A percentile compares a stretch with the other conserved stretches of the same genome.
phyloP scores from a whole-genome alignment of 768 basidiomycete species.

The Daedaleopsis sinensis region DNA sequence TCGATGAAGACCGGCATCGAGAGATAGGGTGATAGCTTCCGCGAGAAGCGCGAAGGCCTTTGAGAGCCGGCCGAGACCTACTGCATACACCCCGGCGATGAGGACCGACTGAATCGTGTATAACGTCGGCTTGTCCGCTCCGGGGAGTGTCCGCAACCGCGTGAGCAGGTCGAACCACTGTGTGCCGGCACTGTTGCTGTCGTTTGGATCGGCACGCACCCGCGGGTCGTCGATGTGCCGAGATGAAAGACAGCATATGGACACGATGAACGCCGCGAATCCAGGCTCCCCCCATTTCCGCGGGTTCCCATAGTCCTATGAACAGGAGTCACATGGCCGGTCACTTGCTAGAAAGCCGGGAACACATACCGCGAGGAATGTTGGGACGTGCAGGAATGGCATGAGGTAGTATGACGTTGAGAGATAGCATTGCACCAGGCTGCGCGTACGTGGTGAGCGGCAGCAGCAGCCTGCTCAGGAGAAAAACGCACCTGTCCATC shows the following conservation, averaged over 20 bases:
- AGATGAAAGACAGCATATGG: slow-evolving; percentile 88
- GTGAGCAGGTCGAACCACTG: slow-evolving; percentile 92
- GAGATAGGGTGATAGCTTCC: slow-evolving; percentile 83
- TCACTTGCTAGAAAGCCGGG: slow-evolving; percentile 5
- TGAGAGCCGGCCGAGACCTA: slow-evolving; percentile 87
- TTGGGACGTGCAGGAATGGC: slow-evolving; percentile 91
- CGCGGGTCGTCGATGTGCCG: slow-evolving; percentile 92
- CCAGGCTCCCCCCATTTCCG: slow-evolving; percentile 96
- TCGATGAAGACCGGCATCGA: slow-evolving; percentile 89
- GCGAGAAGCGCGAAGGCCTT: slow-evolving; percentile 85
- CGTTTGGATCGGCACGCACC: slow-evolving; percentile 78
- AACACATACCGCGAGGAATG: slow-evolving; percentile 69
- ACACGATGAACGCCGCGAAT: slow-evolving; percentile 92
- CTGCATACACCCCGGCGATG: slow-evolving; percentile 90
- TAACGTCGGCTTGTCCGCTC: slow-evolving; percentile 84
- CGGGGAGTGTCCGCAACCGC: slow-evolving; percentile 84
- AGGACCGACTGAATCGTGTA: slow-evolving; percentile 93
- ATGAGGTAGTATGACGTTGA: slow-evolving; percentile 94
- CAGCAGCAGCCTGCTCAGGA: slow-evolving; percentile 21
- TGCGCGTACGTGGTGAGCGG: slow-evolving; percentile 32
- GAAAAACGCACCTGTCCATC: slow-evolving; percentile 74
- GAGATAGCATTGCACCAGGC: slow-evolving; percentile 81
- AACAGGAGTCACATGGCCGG: slow-evolving; percentile 9
- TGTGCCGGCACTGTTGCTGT: slow-evolving; percentile 87
- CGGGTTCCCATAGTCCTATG: slow-evolving; percentile 89